These are phyloP conservation scores for Penicillium sp. DNA, from an alignment of 2,329 filamentous ascomycete genomes.

Conservation along the genomic window DNA sequence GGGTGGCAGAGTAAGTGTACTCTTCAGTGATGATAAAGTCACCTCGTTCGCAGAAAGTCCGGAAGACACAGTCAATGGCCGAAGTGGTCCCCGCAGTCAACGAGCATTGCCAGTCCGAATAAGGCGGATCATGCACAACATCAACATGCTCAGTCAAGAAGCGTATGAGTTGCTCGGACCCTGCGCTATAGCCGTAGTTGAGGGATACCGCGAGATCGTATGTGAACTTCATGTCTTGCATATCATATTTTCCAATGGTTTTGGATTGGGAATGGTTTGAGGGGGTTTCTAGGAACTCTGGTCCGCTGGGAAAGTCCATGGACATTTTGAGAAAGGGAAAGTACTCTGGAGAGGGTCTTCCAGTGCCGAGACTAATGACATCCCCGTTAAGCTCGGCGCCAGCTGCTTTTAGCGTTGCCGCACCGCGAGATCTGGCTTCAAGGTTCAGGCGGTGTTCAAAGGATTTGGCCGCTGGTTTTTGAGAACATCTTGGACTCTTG, in stretches of 20 bases:
- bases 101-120: conserved; percentile 68
- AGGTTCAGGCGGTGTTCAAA: neutral
- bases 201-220: conserved; percentile 76
- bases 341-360: neutral
- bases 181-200: conserved; percentile 82
- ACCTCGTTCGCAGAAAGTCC: conserved; percentile 71
- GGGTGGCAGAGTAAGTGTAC: conserved; percentile 75
- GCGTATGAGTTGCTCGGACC: conserved; percentile 76
- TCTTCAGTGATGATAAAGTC: conserved; percentile 80
- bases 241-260: neutral
- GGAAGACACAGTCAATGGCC: conserved; percentile 73
- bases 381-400: neutral
- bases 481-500: neutral
- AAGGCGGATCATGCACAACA: conserved; percentile 76
- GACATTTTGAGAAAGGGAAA: neutral
- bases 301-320: neutral
- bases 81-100: conserved; percentile 79
- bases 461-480: neutral
- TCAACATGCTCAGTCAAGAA: conserved; percentile 90
- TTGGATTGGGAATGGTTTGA: neutral
- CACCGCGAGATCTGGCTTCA: neutral
- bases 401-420: neutral
- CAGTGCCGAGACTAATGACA: neutral
- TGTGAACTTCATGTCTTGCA: neutral
- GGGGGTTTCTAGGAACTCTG: too few relatives aligned